Conservation (phyloP, 768 basidiomycete species). For the Leccinum boreale region DNA sequence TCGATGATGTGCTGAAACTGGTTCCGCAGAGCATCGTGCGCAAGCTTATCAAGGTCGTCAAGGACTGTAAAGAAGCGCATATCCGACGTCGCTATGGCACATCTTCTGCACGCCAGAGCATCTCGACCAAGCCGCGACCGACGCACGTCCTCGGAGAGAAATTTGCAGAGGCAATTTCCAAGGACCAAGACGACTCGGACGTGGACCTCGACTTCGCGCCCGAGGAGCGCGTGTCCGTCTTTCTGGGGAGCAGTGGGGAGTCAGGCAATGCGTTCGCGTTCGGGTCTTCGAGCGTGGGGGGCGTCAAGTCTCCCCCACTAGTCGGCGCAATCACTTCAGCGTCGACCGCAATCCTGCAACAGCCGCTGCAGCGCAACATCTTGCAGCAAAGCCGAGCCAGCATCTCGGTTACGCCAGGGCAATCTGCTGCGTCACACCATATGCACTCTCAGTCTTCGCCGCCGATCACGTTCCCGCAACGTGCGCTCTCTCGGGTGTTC, state of each 20-base stretch:
- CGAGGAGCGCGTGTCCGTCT: conserved; percentile 43
- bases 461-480: conserved; percentile 48
- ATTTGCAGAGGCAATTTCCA: conserved; percentile 55
- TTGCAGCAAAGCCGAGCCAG: conserved; percentile 43
- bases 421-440: conserved; percentile 9
- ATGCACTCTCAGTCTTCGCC: conserved; percentile 34
- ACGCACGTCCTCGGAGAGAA: conserved; percentile 57
- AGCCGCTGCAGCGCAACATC: conserved; percentile 53
- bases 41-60: conserved; percentile 78
- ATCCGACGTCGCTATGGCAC: conserved; percentile 37
- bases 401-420: conserved; percentile 25
- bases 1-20: conserved; percentile 6
- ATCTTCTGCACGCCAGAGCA: conserved; percentile 29
- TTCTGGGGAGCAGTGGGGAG: conserved; percentile 34
- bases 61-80: conserved; percentile 74
- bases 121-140: conserved; percentile 32
- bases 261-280: conserved; percentile 44
- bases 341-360: conserved; percentile 61
- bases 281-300: conserved; percentile 22
- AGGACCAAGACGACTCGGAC: conserved; percentile 60
- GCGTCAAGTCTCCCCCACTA: conserved; percentile 33
- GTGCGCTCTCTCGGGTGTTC: conserved; percentile 68
- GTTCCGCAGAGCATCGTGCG: conserved; percentile 66
- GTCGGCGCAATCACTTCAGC: conserved; percentile 51
- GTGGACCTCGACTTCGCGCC: conserved; percentile 75